Base-by-base conservation (phyloP, 2,329 filamentous ascomycete genomes). In the Endoconidiophora laricicola region DNA sequence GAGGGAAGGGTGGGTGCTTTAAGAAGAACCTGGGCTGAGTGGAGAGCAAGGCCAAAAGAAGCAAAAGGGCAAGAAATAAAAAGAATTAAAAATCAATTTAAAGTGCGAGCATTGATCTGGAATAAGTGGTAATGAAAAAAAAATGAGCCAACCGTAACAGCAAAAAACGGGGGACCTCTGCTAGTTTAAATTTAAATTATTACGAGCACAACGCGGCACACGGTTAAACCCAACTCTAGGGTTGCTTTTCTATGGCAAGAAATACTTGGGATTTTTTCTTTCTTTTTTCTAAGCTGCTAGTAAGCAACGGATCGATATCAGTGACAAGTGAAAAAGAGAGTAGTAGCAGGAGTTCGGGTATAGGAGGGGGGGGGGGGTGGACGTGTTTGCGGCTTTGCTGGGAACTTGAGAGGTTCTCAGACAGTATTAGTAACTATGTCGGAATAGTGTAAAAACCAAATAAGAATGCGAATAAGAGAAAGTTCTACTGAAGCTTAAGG, bases 381-480 rank as follows among this genome's bases (percentile, higher is more conserved):
- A 5, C 12, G 7, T 33, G 26, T 33, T 33, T 33, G 26, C 26
- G 26, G 26, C 26, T 33, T 33, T 33, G 26, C 26, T 33, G 26
- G 26, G 26, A 33, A 7, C 12, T 29, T 29, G 24, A 33, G 3
- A 33, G 7, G 6, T 7, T 37, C 18, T 10, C n/a, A 23, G 44
- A 9, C 26, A 6, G 29, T 3, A 22, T 6, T 18, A 18, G 4
- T 14, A 6, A 2, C 14, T 39, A 46, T 29, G 26, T 33, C 26
- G 7, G 12, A 33, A 33, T 10, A 46, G 44, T 36, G 2, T 23
- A 22, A 6, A 38, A 7, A 41, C 16, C 4, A 4, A 48, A 41
- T 48, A 48, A 41, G 46, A 48, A 48, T 23, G 46, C 46, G 46
- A 48, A 48, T 48, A 48, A 48, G 46, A 48, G 24, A 48, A 26